Conservation (phyloP, 2,329 filamentous ascomycete species). For the Calonectria multiphialidica region DNA sequence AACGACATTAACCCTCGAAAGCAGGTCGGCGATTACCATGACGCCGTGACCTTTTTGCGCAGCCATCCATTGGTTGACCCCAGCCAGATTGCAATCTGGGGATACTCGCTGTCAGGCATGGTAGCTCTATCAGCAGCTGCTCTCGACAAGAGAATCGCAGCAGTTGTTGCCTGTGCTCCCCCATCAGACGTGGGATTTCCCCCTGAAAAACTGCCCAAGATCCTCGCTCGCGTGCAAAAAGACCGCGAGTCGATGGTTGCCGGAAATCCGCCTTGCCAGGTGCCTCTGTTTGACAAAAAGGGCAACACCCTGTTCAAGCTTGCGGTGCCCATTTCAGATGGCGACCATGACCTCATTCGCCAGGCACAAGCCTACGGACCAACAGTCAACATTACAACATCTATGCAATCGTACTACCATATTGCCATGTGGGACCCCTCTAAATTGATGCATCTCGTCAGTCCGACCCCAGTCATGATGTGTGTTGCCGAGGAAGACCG, state of each 20-base stretch:
- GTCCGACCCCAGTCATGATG: constrained; percentile 14
- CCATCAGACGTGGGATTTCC: constrained; percentile 8
- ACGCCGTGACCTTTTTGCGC: constrained; percentile 57
- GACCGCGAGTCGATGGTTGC: constrained; percentile 13
- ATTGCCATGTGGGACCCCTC: constrained; percentile 18
- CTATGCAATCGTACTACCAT: constrained; percentile 23
- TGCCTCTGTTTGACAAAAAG: constrained; percentile 19
- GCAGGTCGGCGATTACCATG: constrained; percentile 44
- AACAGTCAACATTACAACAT: constrained; percentile 17
- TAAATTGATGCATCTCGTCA: constrained; percentile 13
- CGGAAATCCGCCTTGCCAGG: constrained; percentile 12
- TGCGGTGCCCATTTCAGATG: constrained; percentile 10
- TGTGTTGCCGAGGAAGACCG: constrained; percentile 11
- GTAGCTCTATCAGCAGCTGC: constrained; percentile 43
- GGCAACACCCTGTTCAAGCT: constrained; percentile 17
- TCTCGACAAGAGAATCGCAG: constrained; percentile 41
- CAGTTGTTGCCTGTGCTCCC: constrained; percentile 6
- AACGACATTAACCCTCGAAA: constrained; percentile 51
- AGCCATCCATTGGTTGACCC: constrained; percentile 52
- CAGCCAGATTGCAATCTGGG: constrained; percentile 43
- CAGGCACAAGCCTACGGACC: constrained; percentile 14
- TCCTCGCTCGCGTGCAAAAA: constrained; percentile 15
- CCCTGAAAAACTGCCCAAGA: constrained; percentile 9
- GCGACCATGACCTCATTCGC: constrained; percentile 15
- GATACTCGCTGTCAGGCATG: constrained; percentile 45